phyloP scores from a whole-genome alignment of 2,329 filamentous ascomycete genomes.

The Scytalidium sp. region DNA sequence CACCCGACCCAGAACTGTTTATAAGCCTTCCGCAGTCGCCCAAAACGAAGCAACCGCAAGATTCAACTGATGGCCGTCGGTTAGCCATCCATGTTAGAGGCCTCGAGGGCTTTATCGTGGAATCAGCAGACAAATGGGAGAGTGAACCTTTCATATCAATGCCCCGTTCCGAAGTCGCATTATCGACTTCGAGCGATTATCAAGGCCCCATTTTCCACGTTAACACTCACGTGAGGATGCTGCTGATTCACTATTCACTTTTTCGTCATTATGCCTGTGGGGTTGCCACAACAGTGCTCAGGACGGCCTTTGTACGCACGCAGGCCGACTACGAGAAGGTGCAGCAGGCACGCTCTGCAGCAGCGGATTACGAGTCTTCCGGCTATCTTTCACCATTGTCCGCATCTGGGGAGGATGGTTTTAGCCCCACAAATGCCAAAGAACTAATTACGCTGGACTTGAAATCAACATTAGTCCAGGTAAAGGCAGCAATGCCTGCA shows the following conservation, averaged over 20 bases:
- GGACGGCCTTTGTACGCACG: conserved; percentile 62
- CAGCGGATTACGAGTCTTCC: conserved; percentile 8
- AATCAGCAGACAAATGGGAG: conserved; percentile 81
- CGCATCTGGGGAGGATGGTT: conserved; percentile 19
- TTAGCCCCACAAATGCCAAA: conserved; percentile 17
- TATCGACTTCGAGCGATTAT: conserved; percentile 81
- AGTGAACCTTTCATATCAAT: conserved; percentile 81
- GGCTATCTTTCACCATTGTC: conserved; percentile 23
- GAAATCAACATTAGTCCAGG: conserved; percentile 75
- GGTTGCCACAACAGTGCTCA: conserved; percentile 74
- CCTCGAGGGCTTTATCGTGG: conserved; percentile 86
- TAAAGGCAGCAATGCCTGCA: conserved; percentile 84
- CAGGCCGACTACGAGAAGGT: conserved; percentile 42
- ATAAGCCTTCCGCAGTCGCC: conserved; percentile 47
- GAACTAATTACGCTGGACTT: conserved; percentile 83
- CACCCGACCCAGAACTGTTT: conserved; percentile 65
- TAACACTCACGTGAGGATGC: conserved; percentile 73
- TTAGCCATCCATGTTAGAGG: conserved; percentile 78
- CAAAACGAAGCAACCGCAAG: conserved; percentile 46
- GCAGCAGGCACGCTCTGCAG: conserved; percentile 27
- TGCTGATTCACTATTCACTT: conserved; percentile 86
- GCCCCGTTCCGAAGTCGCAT: conserved; percentile 81
- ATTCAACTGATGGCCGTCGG: conserved; percentile 71
- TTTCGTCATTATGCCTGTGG: conserved; percentile 90
- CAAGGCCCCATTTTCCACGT: conserved; percentile 87